phyloP scores from a whole-genome alignment of 129 eudicot species.

The Centaurea solstitialis region DNA sequence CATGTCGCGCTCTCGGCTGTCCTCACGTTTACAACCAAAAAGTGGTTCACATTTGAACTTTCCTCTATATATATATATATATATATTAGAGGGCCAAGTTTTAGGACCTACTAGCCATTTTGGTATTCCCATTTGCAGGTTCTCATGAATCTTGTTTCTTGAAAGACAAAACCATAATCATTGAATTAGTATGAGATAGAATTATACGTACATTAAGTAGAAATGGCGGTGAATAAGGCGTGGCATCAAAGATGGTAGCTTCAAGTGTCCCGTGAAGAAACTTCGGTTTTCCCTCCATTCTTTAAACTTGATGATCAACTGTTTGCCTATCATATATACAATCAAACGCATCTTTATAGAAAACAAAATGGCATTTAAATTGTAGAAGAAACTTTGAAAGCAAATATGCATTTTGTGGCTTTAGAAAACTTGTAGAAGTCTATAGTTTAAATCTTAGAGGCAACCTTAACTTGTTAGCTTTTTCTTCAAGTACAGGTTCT shows the following conservation, averaged over 20 bases:
- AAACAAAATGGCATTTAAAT: constrained; percentile 16
- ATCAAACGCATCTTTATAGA: constrained; percentile 15
- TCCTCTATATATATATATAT: too few relatives aligned
- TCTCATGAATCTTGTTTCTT: not conserved
- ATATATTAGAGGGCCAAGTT: too few relatives aligned
- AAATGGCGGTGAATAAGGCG: constrained; percentile 53
- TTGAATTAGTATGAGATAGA: not conserved
- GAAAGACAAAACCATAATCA: not conserved
- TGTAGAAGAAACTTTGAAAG: constrained; percentile 35
- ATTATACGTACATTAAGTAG: constrained; percentile 56
- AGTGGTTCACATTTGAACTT: too few relatives aligned
- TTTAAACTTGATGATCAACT: not conserved
- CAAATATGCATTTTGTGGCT: constrained; percentile 36
- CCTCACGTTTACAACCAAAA: too few relatives aligned
- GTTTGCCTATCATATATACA: not conserved
- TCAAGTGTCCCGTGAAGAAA: constrained; percentile 92
- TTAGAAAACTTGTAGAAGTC: constrained; percentile 43
- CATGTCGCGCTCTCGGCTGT: too few relatives aligned
- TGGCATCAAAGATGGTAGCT: constrained; percentile 85
- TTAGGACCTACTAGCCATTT: not conserved
- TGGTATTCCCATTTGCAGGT: not conserved
- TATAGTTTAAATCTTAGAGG: constrained; percentile 56
- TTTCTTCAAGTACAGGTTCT: constrained; percentile 62
- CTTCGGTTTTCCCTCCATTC: constrained; percentile 51
- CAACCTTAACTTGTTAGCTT: constrained; percentile 45